Evolutionary conservation across 1,139 yeast species (phyloP).

Genomic region (Geotrichum phurueaensis): DNA sequence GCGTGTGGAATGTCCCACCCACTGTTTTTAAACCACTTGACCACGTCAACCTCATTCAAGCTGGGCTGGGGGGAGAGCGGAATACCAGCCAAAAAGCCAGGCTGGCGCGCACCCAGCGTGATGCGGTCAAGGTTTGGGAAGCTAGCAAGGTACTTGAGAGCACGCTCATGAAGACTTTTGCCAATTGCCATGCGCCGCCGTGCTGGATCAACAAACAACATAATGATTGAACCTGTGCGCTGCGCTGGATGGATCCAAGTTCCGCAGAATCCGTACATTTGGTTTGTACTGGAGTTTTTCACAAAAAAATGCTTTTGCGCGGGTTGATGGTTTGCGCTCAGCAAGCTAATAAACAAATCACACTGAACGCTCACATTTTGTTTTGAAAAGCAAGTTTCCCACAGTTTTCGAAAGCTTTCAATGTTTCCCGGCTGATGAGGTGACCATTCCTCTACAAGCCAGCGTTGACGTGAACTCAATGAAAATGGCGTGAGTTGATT

Average conservation of each 20-base stretch:
- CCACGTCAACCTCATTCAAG: conserved; percentile 12
- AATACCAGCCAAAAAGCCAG: conserved; percentile 45
- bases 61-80: conserved; percentile 18
- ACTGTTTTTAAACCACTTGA: conserved; percentile 30
- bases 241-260: conserved; percentile 47
- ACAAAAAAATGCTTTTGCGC: conserved; percentile 49
- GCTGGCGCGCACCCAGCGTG: conserved; percentile 49
- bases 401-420: conserved; percentile 43
- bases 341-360: neutral
- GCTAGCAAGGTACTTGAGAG: conserved; percentile 46
- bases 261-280: conserved; percentile 51
- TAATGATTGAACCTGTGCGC: conserved; percentile 44
- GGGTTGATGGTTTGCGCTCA: neutral
- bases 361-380: neutral
- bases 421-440: conserved; percentile 42
- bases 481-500: conserved; percentile 23
- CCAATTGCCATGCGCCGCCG: conserved; percentile 57
- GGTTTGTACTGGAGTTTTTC: conserved; percentile 52
- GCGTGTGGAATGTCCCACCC: conserved; percentile 29
- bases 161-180: conserved; percentile 50
- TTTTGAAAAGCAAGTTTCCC: conserved; percentile 33
- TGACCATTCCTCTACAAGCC: conserved; percentile 60
- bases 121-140: conserved; percentile 43
- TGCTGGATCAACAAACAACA: conserved; percentile 51
- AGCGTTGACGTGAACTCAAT: conserved; percentile 37